phyloP scores from a whole-genome alignment of 2,329 filamentous ascomycete genomes.

The Neonectria coccinea region DNA sequence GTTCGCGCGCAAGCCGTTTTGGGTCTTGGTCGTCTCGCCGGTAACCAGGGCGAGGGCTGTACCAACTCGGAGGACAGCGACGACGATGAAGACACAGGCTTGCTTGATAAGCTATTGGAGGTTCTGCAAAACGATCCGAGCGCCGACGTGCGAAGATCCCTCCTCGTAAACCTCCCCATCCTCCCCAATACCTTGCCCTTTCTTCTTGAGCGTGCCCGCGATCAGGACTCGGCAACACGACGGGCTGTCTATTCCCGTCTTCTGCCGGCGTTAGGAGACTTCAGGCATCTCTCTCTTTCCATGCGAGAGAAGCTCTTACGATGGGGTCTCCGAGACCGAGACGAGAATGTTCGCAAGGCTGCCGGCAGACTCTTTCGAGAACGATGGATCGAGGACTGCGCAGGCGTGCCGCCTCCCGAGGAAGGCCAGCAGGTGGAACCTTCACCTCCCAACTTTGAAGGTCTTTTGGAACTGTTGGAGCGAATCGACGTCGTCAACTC shows the following conservation, averaged over 20 bases:
- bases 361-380: conserved; percentile 91
- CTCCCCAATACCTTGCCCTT: conserved; percentile 85
- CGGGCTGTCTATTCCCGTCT: conserved; percentile 88
- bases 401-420: conserved; percentile 71
- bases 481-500: conserved; percentile 94
- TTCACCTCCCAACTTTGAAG: conserved; percentile 79
- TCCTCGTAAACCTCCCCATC: conserved; percentile 91
- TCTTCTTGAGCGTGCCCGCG: conserved; percentile 89
- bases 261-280: conserved; percentile 90
- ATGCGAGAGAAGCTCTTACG: conserved; percentile 96
- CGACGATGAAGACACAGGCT: conserved; percentile 70
- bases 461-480: conserved; percentile 89
- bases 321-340: conserved; percentile 93
- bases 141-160: conserved; percentile 88
- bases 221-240: conserved; percentile 86
- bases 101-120: conserved; percentile 86
- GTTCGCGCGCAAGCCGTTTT: conserved; percentile 93
- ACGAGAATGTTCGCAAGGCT: conserved; percentile 93
- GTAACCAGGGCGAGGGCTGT: conserved; percentile 79
- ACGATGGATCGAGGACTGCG: conserved; percentile 98
- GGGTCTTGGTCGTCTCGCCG: conserved; percentile 86
- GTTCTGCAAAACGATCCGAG: conserved; percentile 94
- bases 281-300: conserved; percentile 89
- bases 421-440: conserved; percentile 68
- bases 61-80: conserved; percentile 78